Conservation (phyloP, 1,284 basidiomycete genomes). For the Moesziomyces antarcticus region DNA sequence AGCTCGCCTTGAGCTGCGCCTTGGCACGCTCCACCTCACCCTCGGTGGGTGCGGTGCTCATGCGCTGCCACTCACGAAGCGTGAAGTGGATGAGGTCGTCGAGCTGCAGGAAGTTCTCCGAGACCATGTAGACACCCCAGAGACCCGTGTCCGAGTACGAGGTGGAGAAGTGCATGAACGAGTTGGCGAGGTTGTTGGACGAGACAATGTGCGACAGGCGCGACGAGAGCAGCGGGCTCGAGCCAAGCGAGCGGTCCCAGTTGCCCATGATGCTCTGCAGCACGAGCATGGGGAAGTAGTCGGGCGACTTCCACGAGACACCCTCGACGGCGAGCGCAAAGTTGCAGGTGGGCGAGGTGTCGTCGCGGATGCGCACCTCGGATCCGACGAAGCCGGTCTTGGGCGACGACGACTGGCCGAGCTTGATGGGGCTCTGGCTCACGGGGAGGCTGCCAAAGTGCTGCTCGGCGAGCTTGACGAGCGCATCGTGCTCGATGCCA, state of each 20-base stretch:
- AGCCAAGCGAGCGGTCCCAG: constrained; percentile 97
- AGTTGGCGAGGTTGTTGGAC: constrained; percentile 95
- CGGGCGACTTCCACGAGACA: constrained; percentile 95
- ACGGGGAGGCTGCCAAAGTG: constrained; percentile 91
- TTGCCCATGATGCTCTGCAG: constrained; percentile 99
- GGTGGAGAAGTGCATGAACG: constrained; percentile 99
- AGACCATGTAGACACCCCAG: constrained; percentile 94
- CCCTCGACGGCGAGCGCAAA: constrained; percentile 97
- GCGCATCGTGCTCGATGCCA: constrained; percentile 89
- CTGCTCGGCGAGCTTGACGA: constrained; percentile 93
- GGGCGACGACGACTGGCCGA: constrained; percentile 73
- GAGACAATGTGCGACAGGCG: constrained; percentile 91
- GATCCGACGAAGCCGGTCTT: constrained; percentile 88
- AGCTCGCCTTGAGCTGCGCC: constrained; percentile 94
- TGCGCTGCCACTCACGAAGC: constrained; percentile 94
- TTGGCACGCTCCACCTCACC: constrained; percentile 96
- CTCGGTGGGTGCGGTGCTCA: constrained; percentile 85
- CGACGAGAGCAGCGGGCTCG: constrained; percentile 88
- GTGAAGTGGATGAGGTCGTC: constrained; percentile 96
- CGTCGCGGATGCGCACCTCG: constrained; percentile 95
- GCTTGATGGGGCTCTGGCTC: constrained; percentile 86
- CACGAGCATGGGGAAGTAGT: constrained; percentile 99
- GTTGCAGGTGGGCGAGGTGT: constrained; percentile 86
- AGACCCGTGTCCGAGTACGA: constrained; percentile 99
- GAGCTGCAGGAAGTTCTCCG: constrained; percentile 87